Base-by-base conservation (phyloP, 768 basidiomycete genomes). In the Pisolithus microcarpus region DNA sequence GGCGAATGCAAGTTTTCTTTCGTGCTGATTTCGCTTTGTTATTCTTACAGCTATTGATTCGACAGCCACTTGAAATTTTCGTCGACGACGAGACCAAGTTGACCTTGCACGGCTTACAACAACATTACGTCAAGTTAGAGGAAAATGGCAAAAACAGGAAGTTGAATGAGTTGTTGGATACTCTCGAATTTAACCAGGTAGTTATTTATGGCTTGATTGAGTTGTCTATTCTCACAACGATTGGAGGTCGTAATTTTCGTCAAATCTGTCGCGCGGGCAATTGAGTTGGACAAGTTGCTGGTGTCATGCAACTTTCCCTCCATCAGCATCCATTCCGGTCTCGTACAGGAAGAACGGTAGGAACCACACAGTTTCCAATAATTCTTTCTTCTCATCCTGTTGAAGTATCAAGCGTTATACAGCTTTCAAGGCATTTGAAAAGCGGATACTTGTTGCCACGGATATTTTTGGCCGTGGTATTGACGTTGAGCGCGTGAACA, bases 381-480 rank as follows among this genome's bases (percentile, higher is more conserved):
- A 18, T 16, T n/a, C 2, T 16, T 39, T 8, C 19, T 50, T 43
- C 30, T 28, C 2, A 49, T n/a, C n/a, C 1, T 36, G n/a, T 48
- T 58, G 19, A 64, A 95, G 93, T 52, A 98, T 99, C 68, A 80
- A 79, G 51, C 89, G 95, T 15, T 99, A 98, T 73, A 89, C 90
- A 24, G 91, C 94, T 36, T 99, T 99, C 80, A 99, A 99, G 72
- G 90, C 91, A 16, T 99, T 99, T 59, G 96, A 99, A 75, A 99
- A 97, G 74, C 92, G 96, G 57, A 97, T 99, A 57, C 79, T 99
- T 18, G 96, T 99, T 38, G 95, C 94, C 18, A 99, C 96, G 18
- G 96, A 99, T 68, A 98, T 99, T 58, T 99, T 99, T 55, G 96
- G 96, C 53, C 91, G 96, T 68, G 96, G 95, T 58, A 99, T 99